Conservation (phyloP, 306 rosid genomes). For the Crataegus laevigata region DNA sequence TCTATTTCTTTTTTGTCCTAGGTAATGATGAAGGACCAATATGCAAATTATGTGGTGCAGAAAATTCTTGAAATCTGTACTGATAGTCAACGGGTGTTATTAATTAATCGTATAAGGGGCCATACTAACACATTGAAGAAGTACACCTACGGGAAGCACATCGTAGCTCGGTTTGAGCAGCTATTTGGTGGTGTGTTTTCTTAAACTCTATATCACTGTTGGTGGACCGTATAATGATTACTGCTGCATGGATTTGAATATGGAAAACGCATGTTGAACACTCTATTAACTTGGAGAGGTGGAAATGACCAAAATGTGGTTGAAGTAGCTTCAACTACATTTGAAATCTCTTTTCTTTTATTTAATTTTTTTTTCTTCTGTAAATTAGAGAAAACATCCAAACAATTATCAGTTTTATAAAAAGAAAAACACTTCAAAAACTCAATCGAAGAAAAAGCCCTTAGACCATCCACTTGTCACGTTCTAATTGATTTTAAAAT, state of each 20-base stretch:
- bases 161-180: constrained; percentile 57
- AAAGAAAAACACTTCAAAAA: too few species aligned
- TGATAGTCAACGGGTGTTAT: constrained; percentile 36
- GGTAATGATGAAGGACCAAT: constrained; percentile 62
- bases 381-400: too few species aligned
- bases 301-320: neutral
- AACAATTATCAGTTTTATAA: too few species aligned
- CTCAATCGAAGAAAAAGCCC: too few species aligned
- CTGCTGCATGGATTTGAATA: neutral
- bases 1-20: constrained; percentile 15
- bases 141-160: constrained; percentile 74
- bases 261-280: neutral
- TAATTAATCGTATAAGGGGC: constrained; percentile 42
- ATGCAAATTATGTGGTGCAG: constrained; percentile 67
- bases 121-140: constrained; percentile 67
- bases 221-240: neutral
- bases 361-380: neutral
- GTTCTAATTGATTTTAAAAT: too few species aligned
- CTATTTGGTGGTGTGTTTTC: constrained; percentile 29
- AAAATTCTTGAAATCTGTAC: constrained; percentile 57
- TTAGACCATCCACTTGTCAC: too few species aligned
- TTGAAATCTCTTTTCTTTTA: neutral
- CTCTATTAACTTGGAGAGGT: neutral
- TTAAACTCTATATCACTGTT: neutral
- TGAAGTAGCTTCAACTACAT: neutral